phyloP scores from a whole-genome alignment of 345 rosid species.

The Pistacia integerrima region DNA sequence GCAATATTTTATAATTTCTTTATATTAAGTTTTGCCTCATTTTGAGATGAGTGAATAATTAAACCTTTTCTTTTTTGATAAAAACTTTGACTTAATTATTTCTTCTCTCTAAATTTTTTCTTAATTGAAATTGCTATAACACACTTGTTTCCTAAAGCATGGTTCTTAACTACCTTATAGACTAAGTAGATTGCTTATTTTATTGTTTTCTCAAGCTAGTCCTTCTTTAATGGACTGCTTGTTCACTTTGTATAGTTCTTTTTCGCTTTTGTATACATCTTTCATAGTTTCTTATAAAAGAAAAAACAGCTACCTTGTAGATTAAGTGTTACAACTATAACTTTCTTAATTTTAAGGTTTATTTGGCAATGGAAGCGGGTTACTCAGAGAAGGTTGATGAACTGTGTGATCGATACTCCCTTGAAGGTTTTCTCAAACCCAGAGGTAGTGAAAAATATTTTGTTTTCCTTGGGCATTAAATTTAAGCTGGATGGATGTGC shows the following conservation, averaged over 20 bases:
- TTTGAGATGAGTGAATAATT: neutral
- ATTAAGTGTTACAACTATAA: neutral
- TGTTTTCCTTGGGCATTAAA: neutral
- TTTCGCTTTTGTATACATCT: too few species aligned
- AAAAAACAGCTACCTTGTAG: neutral
- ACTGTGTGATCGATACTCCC: conserved; percentile 74
- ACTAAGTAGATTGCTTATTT: too few species aligned
- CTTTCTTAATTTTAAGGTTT: conserved; percentile 52
- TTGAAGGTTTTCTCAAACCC: conserved; percentile 67
- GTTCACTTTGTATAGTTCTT: too few species aligned
- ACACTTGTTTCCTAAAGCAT: neutral
- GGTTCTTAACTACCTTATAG: neutral
- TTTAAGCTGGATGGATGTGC: conserved; percentile 8
- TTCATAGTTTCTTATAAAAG: too few species aligned
- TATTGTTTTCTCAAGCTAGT: too few species aligned
- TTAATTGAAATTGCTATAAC: neutral
- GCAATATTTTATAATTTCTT: neutral
- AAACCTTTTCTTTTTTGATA: neutral
- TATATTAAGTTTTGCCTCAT: neutral
- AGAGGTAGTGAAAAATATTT: conserved; percentile 40
- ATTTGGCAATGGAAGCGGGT: conserved; percentile 98
- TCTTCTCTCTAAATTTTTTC: neutral
- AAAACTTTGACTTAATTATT: neutral
- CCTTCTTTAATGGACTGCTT: too few species aligned
- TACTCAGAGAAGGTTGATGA: conserved; percentile 92